Evolutionary conservation across 148 eudicot species (phyloP).

Genomic region (Fagopyrum esculentum): DNA sequence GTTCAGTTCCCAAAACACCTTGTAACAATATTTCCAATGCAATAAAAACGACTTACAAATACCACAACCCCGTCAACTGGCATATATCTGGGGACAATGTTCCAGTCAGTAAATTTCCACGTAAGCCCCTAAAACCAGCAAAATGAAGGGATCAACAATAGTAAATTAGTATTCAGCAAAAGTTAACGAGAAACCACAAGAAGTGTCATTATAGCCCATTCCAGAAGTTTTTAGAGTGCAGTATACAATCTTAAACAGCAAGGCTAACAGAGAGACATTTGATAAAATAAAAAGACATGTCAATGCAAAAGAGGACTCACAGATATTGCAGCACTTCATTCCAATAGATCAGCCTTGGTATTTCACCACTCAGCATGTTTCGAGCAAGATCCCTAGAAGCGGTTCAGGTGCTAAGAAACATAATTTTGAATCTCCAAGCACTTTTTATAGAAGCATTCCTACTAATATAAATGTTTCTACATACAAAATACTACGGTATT

Average conservation of each 20-base stretch:
- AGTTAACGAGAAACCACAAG: background rate
- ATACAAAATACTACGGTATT: background rate
- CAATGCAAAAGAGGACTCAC: conserved; percentile 26
- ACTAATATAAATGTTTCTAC: background rate
- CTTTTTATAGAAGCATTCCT: background rate
- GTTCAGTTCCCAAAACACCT: background rate
- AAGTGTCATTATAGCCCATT: background rate
- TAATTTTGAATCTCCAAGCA: background rate
- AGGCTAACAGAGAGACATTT: background rate
- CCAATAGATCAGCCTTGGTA: conserved; percentile 72
- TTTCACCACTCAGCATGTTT: conserved; percentile 56
- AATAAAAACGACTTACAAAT: conserved; percentile 39
- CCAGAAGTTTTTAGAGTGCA: background rate
- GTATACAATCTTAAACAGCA: background rate
- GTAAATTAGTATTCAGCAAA: background rate
- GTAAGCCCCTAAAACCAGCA: conserved; percentile 38
- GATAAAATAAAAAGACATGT: no score
- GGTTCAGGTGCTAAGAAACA: background rate
- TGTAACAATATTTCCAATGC: background rate
- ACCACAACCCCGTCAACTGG: conserved; percentile 76
- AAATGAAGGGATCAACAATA: background rate
- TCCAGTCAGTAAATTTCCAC: conserved; percentile 53
- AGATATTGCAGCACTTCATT: conserved; percentile 70
- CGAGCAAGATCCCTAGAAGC: conserved; percentile 51
- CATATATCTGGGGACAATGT: conserved; percentile 73